A percentile compares a stretch with the other conserved stretches of the same genome.
phyloP scores from a whole-genome alignment of 2,329 filamentous ascomycete genomes.

The Colletotrichum zoysiae region DNA sequence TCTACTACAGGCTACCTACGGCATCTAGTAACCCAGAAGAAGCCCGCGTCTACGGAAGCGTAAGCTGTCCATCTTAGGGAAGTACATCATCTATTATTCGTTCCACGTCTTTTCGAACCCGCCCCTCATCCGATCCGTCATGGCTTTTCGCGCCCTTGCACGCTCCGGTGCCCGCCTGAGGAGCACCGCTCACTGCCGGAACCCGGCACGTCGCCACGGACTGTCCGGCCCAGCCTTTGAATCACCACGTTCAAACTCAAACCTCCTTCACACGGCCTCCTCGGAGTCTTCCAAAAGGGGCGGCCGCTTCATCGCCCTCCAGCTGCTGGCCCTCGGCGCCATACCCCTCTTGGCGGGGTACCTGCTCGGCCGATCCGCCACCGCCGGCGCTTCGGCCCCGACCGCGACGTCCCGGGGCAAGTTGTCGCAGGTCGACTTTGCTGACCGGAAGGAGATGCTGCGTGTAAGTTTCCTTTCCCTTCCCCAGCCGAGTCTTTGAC shows the following conservation, averaged over 20 bases:
- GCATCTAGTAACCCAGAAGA: too few species aligned
- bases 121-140: background rate
- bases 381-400: background rate
- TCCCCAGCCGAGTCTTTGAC: background rate
- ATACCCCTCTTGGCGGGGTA: conserved; percentile 25
- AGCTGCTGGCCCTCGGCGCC: conserved; percentile 20
- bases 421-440: conserved; percentile 9
- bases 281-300: background rate
- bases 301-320: conserved; percentile 8
- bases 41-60: too few species aligned
- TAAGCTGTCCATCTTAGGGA: too few species aligned
- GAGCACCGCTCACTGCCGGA: background rate
- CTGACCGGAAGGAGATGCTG: conserved; percentile 15
- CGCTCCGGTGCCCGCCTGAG: conserved; percentile 2
- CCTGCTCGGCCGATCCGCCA: conserved; percentile 18
- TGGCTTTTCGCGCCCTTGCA: background rate
- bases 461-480: background rate
- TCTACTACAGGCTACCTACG: background rate
- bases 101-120: too few species aligned
- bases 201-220: background rate
- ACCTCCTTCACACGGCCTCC: background rate
- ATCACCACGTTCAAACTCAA: background rate
- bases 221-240: background rate
- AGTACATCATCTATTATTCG: background rate
- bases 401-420: background rate